phyloP scores from a whole-genome alignment of 2,329 filamentous ascomycete species.

The Fusarium acutatum region DNA sequence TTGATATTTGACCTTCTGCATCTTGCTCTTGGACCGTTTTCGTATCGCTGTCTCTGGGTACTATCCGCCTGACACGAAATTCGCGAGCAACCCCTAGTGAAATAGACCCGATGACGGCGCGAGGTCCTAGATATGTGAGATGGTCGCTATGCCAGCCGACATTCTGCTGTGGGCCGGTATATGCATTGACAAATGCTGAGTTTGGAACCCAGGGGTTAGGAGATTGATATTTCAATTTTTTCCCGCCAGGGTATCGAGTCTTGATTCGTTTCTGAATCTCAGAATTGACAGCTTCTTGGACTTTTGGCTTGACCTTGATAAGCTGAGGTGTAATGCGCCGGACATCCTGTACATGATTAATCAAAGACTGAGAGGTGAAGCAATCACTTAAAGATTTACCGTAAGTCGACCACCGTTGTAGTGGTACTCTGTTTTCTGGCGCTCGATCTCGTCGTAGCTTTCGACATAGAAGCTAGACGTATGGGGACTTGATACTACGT shows the following conservation, averaged over 20 bases:
- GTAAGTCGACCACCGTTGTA: constrained; percentile 84
- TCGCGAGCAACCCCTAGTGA: constrained; percentile 93
- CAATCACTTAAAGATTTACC: constrained; percentile 48
- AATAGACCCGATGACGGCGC: constrained; percentile 86
- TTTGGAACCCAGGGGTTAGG: constrained; percentile 81
- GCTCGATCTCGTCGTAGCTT: constrained; percentile 71
- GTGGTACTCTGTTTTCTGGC: constrained; percentile 80
- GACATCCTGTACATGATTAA: constrained; percentile 65
- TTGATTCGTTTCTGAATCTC: constrained; percentile 78
- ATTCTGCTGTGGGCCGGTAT: constrained; percentile 79
- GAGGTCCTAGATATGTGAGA: constrained; percentile 89
- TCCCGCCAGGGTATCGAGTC: constrained; percentile 70
- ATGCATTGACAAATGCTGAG: constrained; percentile 94
- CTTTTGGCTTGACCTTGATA: constrained; percentile 71
- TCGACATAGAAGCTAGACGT: constrained; percentile 86
- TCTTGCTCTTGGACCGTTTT: constrained; percentile 61
- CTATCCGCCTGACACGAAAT: constrained; percentile 83
- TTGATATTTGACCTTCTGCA: constrained; percentile 84
- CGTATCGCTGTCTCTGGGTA: constrained; percentile 65
- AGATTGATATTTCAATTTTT: constrained; percentile 82
- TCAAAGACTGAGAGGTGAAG: not conserved
- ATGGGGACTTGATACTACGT: constrained; percentile 85
- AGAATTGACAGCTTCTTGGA: constrained; percentile 78
- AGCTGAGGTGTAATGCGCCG: constrained; percentile 80
- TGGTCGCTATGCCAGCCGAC: constrained; percentile 96